These are phyloP conservation scores for Cladophialophora carrionii DNA, from an alignment of 2,329 filamentous ascomycete genomes.

Conservation along the genomic window DNA sequence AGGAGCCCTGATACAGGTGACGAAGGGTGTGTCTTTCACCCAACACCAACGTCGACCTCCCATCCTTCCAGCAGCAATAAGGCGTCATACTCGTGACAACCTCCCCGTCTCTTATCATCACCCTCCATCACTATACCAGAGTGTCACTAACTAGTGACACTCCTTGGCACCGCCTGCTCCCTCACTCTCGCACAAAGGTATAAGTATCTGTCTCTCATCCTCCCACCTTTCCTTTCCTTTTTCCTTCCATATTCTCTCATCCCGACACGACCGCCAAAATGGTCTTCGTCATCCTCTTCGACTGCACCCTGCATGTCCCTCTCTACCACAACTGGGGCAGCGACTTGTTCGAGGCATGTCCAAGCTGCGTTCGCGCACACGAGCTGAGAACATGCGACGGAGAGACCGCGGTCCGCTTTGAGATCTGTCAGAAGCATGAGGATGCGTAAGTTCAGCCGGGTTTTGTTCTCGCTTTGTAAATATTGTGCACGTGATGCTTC, in stretches of 20 bases:
- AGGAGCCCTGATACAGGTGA: neutral
- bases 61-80: neutral
- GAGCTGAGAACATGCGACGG: slow-evolving; percentile 30
- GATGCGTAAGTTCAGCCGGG: slow-evolving; percentile 17
- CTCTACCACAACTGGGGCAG: slow-evolving; percentile 24
- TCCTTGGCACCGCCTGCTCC: neutral
- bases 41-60: neutral
- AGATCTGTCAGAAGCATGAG: slow-evolving; percentile 26
- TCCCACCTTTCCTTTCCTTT: neutral
- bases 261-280: slow-evolving; percentile 8
- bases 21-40: neutral
- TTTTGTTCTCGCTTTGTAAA: neutral
- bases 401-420: slow-evolving; percentile 23
- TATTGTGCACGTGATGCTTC: neutral
- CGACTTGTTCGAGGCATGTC: slow-evolving; percentile 26
- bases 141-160: neutral
- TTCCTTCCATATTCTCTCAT: slow-evolving; percentile 8
- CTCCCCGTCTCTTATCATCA: neutral
- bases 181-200: neutral
- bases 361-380: slow-evolving; percentile 25
- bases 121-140: neutral
- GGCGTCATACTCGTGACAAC: neutral
- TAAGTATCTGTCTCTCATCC: neutral
- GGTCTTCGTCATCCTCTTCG: slow-evolving; percentile 24
- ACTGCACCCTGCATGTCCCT: slow-evolving; percentile 7